Evolutionary conservation across 768 basidiomycete genomes (phyloP), one percentile per base, ranked within the genome.

Genomic region (Suillus ampliporus): DNA sequence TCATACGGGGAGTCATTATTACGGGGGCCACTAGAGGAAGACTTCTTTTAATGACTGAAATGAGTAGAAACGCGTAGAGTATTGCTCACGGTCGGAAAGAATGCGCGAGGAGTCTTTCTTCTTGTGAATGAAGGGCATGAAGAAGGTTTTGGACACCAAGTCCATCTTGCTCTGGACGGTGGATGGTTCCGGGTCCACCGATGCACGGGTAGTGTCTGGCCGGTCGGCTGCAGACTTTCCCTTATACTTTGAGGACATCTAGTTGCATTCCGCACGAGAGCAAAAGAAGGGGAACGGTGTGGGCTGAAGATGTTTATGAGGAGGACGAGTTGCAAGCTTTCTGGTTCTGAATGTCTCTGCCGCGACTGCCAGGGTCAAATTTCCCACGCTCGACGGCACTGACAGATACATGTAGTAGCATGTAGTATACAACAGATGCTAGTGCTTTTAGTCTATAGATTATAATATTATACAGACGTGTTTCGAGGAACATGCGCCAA

Each of bases 1-100:
- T 85, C 86, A 94, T 89, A 61, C 88, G 83, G 26, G 94, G 93
- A 3, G 92, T 94, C 92, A 95, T 93, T 68, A 95, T 92, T 64
- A 89, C 88, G 14, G 93, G 93, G 15, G 93, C 93, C 73, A 95
- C 94, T 74, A 56, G 1, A 54, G 89, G 71, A 54, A 56, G 61
- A 67, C n/a, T n/a, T n/a, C n/a, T n/a, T n/a, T n/a, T 48, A 47
- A 54, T 51, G 19, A 62, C 58, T 17, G 37, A 54, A 11, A 38
- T 46, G 56, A 58, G 44, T 57, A 26, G 35, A 8, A 41, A 51
- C 50, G 31, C 34, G 9, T n/a, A n/a, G n/a, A n/a, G n/a, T 53
- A 54, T 48, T 60, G 52, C 90, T 70, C 77, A 94, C 92, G 81
- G 74, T 91, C 91, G 59, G 91, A 84, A 17, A 94, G 79, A 58